phyloP scores from a whole-genome alignment of 495 filamentous ascomycete genomes.

The Penicillium ochrochloron region DNA sequence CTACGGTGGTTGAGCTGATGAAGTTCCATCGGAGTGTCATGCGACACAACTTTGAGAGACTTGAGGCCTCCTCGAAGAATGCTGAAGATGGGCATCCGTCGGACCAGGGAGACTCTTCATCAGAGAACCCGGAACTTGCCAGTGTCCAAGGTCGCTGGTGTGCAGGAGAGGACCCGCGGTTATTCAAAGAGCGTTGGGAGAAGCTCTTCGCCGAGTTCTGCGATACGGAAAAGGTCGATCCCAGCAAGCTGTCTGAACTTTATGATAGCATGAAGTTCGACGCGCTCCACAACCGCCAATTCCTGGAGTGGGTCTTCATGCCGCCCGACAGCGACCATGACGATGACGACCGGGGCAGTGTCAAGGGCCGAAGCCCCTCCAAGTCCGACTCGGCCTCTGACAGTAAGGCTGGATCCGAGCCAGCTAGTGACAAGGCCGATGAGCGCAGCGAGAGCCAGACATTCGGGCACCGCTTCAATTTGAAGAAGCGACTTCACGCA shows the following conservation, averaged over 20 bases:
- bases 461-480: slow-evolving; percentile 54
- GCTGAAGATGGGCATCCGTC: slow-evolving; percentile 37
- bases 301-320: slow-evolving; percentile 97
- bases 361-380: slow-evolving; percentile 29
- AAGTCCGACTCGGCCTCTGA: slow-evolving; percentile 40
- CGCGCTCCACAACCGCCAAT: slow-evolving; percentile 92
- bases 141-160: slow-evolving; percentile 93
- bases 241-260: slow-evolving; percentile 95
- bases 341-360: slow-evolving; percentile 59
- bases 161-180: slow-evolving; percentile 89
- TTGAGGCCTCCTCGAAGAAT: slow-evolving; percentile 61
- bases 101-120: slow-evolving; percentile 23
- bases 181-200: slow-evolving; percentile 98
- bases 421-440: slow-evolving; percentile 34
- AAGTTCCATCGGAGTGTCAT: slow-evolving; percentile 94
- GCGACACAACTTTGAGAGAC: slow-evolving; percentile 84
- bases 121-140: slow-evolving; percentile 58
- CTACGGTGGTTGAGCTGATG: slow-evolving; percentile 94
- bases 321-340: slow-evolving; percentile 69
- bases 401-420: slow-evolving; percentile 31
- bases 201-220: slow-evolving; percentile 97
- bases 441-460: slow-evolving; percentile 43
- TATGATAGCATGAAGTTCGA: slow-evolving; percentile 99
- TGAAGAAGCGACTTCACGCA: slow-evolving; percentile 47
- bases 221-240: slow-evolving; percentile 95